Evolutionary conservation across 2,329 filamentous ascomycete genomes (phyloP).

Genomic region (Myriosclerotinia scirpicola): DNA sequence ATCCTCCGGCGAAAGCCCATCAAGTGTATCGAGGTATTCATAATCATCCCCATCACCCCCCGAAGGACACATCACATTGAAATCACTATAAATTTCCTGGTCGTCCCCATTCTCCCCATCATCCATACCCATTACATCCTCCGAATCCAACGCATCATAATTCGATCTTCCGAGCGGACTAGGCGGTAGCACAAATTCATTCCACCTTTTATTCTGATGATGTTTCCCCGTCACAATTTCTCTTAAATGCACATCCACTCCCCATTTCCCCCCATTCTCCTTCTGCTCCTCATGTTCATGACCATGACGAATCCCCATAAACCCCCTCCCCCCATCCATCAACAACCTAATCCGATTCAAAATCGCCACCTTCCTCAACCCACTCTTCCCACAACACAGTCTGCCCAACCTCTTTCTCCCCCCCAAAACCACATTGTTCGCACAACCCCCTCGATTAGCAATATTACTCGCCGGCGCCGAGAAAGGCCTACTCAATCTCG

Average conservation of each 20-base stretch:
- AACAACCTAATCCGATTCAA: conserved; percentile 59
- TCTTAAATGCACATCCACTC: conserved; percentile 26
- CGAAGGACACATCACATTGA: conserved; percentile 39
- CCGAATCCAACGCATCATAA: conserved; percentile 41
- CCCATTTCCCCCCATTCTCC: conserved; percentile 21
- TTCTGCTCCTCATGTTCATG: not conserved
- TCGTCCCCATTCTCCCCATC: conserved; percentile 29
- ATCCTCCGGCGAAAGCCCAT: conserved; percentile 38
- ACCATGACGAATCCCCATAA: conserved; percentile 32
- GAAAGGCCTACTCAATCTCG: conserved; percentile 67
- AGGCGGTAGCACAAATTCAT: conserved; percentile 36
- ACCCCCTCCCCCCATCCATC: conserved; percentile 41
- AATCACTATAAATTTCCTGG: conserved; percentile 40
- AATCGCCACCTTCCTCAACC: conserved; percentile 62
- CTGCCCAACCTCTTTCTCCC: conserved; percentile 49
- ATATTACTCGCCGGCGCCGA: conserved; percentile 70
- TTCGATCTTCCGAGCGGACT: conserved; percentile 41
- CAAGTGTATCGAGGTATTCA: conserved; percentile 40
- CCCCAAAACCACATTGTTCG: conserved; percentile 47
- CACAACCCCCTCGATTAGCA: conserved; percentile 52
- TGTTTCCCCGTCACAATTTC: conserved; percentile 32
- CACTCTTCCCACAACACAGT: not conserved
- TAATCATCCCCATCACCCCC: conserved; percentile 35
- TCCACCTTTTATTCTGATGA: conserved; percentile 35
- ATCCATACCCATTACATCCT: conserved; percentile 34